Conservation (phyloP, 106 monocot species). For the Cymbidium sinense region DNA sequence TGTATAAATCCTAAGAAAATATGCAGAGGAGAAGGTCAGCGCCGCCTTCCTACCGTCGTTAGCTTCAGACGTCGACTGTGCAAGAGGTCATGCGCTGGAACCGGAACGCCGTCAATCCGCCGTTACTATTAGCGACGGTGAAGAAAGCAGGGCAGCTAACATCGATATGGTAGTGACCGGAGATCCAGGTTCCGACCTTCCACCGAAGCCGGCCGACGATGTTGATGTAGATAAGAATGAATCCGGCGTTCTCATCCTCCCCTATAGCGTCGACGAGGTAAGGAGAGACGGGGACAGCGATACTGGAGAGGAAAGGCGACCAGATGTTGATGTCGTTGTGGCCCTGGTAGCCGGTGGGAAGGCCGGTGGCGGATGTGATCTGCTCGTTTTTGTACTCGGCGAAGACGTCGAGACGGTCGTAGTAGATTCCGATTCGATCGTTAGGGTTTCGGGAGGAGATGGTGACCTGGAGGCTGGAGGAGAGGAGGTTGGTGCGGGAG, state of each 20-base stretch:
- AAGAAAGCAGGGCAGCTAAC: constrained; percentile 32
- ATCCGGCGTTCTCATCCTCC: constrained; percentile 30
- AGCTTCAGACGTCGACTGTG: constrained; percentile 27
- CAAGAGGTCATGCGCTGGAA: constrained; percentile 32
- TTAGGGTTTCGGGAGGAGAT: constrained; percentile 55
- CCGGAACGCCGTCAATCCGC: constrained; percentile 3
- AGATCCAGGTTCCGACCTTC: constrained; percentile 43
- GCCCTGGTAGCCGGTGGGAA: constrained; percentile 27
- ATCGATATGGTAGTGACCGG: constrained; percentile 28
- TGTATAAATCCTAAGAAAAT: no score
- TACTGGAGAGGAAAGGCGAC: constrained; percentile 26
- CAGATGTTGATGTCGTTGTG: constrained; percentile 23
- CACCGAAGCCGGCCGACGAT: constrained; percentile 28
- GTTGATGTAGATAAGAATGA: constrained; percentile 23
- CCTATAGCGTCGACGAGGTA: constrained; percentile 11
- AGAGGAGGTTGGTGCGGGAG: constrained; percentile 18
- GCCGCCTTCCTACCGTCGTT: no score
- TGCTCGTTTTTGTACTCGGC: constrained; percentile 50
- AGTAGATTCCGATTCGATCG: constrained; percentile 44
- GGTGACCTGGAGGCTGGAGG: constrained; percentile 28
- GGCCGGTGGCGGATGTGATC: constrained; percentile 25
- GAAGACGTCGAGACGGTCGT: constrained; percentile 43
- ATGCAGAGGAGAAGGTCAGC: no score
- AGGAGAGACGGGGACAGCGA: constrained; percentile 18
- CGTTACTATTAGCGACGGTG: neutral